phyloP scores from a whole-genome alignment of 1,284 basidiomycete genomes.

The Boletus smithii region DNA sequence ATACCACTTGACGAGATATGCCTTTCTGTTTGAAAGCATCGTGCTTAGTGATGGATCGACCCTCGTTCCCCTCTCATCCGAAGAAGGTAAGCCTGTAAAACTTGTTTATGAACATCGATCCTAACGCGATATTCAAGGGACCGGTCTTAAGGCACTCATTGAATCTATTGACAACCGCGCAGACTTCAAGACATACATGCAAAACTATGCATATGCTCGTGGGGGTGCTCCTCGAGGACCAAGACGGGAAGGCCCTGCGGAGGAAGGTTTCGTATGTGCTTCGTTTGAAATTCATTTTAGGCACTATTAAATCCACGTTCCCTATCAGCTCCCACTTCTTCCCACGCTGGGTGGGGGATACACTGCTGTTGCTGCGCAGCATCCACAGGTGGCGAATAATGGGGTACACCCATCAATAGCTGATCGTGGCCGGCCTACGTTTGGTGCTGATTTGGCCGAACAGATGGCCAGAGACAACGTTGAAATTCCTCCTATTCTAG shows the following conservation, averaged over 20 bases:
- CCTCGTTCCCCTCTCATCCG: constrained; percentile 69
- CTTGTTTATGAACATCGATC: constrained; percentile 4
- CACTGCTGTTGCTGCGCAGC: constrained; percentile 27
- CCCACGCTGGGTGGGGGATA: constrained; percentile 41
- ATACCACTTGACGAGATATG: constrained; percentile 93
- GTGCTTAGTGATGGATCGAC: constrained; percentile 86
- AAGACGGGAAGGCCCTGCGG: constrained; percentile 76
- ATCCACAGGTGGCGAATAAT: constrained; percentile 27
- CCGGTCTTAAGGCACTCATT: constrained; percentile 82
- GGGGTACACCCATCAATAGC: constrained; percentile 39
- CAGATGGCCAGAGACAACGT: constrained; percentile 88
- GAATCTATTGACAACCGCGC: constrained; percentile 91
- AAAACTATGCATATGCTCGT: constrained; percentile 89
- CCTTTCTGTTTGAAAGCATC: constrained; percentile 90
- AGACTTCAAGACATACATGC: constrained; percentile 97
- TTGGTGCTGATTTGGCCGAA: constrained; percentile 88
- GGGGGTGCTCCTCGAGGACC: constrained; percentile 65
- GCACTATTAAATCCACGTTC: constrained; percentile 6
- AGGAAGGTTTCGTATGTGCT: constrained; percentile 82
- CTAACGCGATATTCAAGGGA: constrained; percentile 37
- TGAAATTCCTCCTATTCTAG: constrained; percentile 85
- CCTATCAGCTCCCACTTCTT: constrained; percentile 59
- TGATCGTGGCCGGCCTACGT: constrained; percentile 74
- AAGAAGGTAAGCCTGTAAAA: constrained; percentile 44
- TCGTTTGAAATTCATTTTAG: constrained; percentile 12